Evolutionary conservation across 1,139 yeast species (phyloP).

Genomic region (Maudiozyma humilis): DNA sequence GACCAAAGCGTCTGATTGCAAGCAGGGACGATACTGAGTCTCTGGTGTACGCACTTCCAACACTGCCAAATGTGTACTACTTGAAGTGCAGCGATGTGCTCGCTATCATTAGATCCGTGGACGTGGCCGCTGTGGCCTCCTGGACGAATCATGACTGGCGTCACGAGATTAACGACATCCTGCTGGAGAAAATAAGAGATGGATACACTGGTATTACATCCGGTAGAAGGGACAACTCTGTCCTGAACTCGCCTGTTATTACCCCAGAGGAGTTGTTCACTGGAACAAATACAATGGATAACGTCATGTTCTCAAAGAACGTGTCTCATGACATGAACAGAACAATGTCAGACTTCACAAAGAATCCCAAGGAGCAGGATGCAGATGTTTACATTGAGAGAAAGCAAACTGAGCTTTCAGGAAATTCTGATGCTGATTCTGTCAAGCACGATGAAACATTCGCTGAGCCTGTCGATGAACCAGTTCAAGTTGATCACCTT

Average conservation of each 20-base stretch:
- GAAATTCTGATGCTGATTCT: not conserved
- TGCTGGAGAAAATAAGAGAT: slow-evolving; percentile 55
- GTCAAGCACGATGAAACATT: not conserved
- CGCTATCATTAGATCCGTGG: slow-evolving; percentile 32
- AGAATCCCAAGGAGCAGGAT: not conserved
- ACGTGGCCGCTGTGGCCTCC: slow-evolving; percentile 27
- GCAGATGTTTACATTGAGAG: not conserved
- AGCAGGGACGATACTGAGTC: slow-evolving; percentile 74
- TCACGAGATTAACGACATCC: slow-evolving; percentile 48
- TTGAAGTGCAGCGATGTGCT: slow-evolving; percentile 50
- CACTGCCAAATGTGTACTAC: slow-evolving; percentile 78
- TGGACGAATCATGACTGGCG: slow-evolving; percentile 76
- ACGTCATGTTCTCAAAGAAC: not conserved
- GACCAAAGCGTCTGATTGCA: slow-evolving; percentile 82
- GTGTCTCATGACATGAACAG: not conserved
- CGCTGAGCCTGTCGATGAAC: not conserved
- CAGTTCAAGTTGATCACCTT: not conserved
- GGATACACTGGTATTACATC: slow-evolving; percentile 86
- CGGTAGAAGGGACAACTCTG: slow-evolving; percentile 54
- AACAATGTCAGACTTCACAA: not conserved
- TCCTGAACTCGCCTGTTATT: slow-evolving; percentile 40
- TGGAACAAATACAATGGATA: slow-evolving; percentile 4
- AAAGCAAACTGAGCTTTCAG: not conserved
- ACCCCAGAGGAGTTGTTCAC: slow-evolving; percentile 31
- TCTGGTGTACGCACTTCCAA: slow-evolving; percentile 81